Evolutionary conservation across 2,329 filamentous ascomycete species (phyloP).

Genomic region (Elsinoe batatas): DNA sequence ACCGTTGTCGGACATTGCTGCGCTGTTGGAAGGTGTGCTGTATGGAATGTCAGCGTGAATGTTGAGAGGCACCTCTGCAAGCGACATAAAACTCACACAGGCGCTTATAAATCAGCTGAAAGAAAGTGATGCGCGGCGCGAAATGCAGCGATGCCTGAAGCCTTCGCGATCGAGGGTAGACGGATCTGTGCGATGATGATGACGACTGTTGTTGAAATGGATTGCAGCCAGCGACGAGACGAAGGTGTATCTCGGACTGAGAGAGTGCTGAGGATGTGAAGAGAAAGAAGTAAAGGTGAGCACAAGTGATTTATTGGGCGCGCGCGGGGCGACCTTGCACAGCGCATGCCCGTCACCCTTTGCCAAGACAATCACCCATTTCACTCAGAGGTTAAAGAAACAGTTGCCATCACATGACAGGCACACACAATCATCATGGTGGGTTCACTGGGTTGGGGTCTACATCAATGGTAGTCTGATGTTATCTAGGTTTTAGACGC

Average conservation of each 20-base stretch:
- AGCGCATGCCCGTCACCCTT: conserved; percentile 6
- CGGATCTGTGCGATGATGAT: background rate
- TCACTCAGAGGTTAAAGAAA: background rate
- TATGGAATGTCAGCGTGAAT: background rate
- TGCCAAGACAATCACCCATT: background rate
- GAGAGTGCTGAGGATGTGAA: conserved; percentile 11
- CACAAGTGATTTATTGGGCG: background rate
- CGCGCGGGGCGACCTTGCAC: background rate
- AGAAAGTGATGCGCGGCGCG: background rate
- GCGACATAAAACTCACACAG: background rate
- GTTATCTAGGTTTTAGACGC: conserved; percentile 42
- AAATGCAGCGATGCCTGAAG: background rate
- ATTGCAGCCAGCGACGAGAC: background rate
- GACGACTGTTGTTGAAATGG: background rate
- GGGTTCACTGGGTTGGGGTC: background rate
- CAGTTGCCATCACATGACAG: background rate
- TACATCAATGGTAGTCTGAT: background rate
- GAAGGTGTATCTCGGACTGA: background rate
- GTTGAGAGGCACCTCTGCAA: background rate
- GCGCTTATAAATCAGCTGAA: background rate
- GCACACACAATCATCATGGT: background rate
- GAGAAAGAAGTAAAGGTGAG: conserved; percentile 1
- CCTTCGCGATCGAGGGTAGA: background rate
- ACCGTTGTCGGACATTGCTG: conserved; percentile 42
- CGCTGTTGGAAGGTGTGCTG: conserved; percentile 30